Evolutionary conservation across 2,329 filamentous ascomycete species (phyloP).

Genomic region (Phyllosticta ampelicida): DNA sequence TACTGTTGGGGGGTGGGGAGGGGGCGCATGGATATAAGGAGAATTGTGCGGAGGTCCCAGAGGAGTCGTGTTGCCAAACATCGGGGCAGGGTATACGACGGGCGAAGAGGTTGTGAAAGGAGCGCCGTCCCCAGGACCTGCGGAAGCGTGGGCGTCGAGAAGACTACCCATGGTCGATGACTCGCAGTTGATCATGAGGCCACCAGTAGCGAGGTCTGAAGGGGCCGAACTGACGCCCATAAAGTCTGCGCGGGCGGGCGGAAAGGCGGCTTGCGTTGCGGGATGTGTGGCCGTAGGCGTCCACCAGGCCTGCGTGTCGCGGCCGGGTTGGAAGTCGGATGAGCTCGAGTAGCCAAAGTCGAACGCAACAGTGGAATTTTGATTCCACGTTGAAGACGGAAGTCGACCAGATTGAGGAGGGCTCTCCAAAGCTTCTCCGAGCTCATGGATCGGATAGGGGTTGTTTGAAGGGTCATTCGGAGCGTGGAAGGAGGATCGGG

Average conservation of each 20-base stretch:
- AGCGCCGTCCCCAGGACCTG: background rate
- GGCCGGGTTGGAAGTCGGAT: conserved; percentile 16
- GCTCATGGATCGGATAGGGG: conserved; percentile 15
- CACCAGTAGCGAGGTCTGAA: conserved; percentile 7
- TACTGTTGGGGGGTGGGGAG: conserved; percentile 2
- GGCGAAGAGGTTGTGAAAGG: conserved; percentile 7
- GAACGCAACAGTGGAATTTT: conserved; percentile 18
- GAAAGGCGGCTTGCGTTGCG: conserved; percentile 13
- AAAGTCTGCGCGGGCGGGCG: conserved; percentile 13
- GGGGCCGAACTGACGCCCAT: conserved; percentile 9
- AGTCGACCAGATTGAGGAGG: conserved; percentile 24
- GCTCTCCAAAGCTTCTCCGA: conserved; percentile 24
- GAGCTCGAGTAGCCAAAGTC: conserved; percentile 25
- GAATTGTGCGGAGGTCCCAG: conserved; percentile 1
- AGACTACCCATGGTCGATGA: conserved; percentile 8
- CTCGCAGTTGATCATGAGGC: conserved; percentile 12
- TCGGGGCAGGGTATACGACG: conserved; percentile 7
- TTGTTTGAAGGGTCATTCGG: conserved; percentile 15
- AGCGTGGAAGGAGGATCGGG: conserved; percentile 14
- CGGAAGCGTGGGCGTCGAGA: conserved; percentile 3
- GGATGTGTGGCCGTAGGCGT: conserved; percentile 12
- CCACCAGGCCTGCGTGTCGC: conserved; percentile 23
- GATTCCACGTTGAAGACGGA: conserved; percentile 22
- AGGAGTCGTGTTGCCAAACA: conserved; percentile 3
- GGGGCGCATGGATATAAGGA: background rate